Conservation (phyloP, 1,139 yeast genomes). For the Yamadazyma aaseri region DNA sequence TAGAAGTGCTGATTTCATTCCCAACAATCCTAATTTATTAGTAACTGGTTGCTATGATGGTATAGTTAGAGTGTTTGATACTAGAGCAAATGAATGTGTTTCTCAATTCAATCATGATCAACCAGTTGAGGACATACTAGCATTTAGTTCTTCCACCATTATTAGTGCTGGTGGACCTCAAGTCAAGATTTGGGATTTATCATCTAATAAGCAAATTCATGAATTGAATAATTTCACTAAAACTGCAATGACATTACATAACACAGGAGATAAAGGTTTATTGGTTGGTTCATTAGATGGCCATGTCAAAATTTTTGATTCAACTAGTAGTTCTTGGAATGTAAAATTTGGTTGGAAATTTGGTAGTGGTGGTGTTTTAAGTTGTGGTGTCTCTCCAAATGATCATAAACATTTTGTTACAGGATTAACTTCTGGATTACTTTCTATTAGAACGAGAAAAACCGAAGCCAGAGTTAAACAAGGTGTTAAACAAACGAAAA, state of each 20-base stretch:
- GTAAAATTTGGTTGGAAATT: slow-evolving; percentile 97
- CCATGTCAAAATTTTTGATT: slow-evolving; percentile 92
- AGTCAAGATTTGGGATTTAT: slow-evolving; percentile 89
- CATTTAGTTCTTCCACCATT: slow-evolving; percentile 75
- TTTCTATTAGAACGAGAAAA: slow-evolving; percentile 85
- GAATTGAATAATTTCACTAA: slow-evolving; percentile 83
- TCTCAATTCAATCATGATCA: slow-evolving; percentile 37
- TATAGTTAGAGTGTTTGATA: slow-evolving; percentile 78
- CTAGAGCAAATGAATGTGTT: slow-evolving; percentile 54
- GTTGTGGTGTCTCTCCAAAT: slow-evolving; percentile 86
- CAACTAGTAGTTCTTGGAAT: slow-evolving; percentile 70
- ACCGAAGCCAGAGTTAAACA: slow-evolving; percentile 58
- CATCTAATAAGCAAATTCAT: slow-evolving; percentile 65
- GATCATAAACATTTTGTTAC: slow-evolving; percentile 83
- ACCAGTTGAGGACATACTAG: slow-evolving; percentile 87
- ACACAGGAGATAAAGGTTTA: slow-evolving; percentile 70
- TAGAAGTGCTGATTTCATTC: slow-evolving; percentile 77
- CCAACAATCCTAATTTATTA: slow-evolving; percentile 67
- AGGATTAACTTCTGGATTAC: slow-evolving; percentile 88
- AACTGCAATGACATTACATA: slow-evolving; percentile 81
- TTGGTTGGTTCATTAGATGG: slow-evolving; percentile 96
- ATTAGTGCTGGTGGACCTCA: slow-evolving; percentile 86
- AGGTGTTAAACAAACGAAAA: slow-evolving; percentile 46
- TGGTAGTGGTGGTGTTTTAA: slow-evolving; percentile 80
- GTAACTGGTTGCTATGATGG: slow-evolving; percentile 98